Percentiles rank a stretch among this genome's conserved stretches.
These are phyloP conservation scores for Dipodascus geniculatus DNA, from an alignment of 805 yeast species.

Conservation along the genomic window DNA sequence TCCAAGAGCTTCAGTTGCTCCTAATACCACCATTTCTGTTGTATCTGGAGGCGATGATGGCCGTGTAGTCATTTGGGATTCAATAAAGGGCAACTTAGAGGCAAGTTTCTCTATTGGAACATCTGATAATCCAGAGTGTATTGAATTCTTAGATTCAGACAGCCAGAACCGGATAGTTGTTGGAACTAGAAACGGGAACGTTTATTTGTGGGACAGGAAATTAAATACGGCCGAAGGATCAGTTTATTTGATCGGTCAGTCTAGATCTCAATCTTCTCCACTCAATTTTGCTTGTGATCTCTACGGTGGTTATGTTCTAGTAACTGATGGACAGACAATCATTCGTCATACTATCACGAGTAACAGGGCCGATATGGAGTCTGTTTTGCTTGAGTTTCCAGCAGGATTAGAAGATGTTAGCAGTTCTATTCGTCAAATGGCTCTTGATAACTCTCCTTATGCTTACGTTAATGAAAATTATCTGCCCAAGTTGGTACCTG, in stretches of 20 bases:
- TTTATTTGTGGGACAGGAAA: conserved; percentile 2
- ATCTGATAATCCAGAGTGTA: neutral
- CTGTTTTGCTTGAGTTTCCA: conserved; percentile 2
- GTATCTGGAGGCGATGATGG: conserved; percentile 15
- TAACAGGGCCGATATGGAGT: conserved; percentile 4
- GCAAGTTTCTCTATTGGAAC: conserved; percentile 4
- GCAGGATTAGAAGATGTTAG: conserved; percentile 1
- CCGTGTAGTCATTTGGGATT: conserved; percentile 12
- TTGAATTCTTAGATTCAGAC: conserved; percentile 10
- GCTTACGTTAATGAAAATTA: conserved; percentile 3
- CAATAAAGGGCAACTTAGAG: conserved; percentile 7
- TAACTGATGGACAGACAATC: neutral
- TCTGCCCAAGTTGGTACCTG: conserved; percentile 9
- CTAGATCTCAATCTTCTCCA: neutral
- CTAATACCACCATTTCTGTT: conserved; percentile 10
- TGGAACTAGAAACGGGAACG: conserved; percentile 7
- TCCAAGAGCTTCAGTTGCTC: conserved; percentile 11
- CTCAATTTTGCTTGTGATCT: neutral
- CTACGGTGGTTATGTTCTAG: neutral
- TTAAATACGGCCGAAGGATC: conserved; percentile 1
- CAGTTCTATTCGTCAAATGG: conserved; percentile 8
- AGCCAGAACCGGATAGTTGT: conserved; percentile 7
- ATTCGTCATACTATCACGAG: neutral
- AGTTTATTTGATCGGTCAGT: conserved; percentile 1
- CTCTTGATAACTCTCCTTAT: conserved; percentile 14